A percentile compares a stretch with the other conserved stretches of the same genome.
These are phyloP conservation scores for Yarrowia alimentaria DNA, from an alignment of 805 yeast species.

Conservation along the genomic window DNA sequence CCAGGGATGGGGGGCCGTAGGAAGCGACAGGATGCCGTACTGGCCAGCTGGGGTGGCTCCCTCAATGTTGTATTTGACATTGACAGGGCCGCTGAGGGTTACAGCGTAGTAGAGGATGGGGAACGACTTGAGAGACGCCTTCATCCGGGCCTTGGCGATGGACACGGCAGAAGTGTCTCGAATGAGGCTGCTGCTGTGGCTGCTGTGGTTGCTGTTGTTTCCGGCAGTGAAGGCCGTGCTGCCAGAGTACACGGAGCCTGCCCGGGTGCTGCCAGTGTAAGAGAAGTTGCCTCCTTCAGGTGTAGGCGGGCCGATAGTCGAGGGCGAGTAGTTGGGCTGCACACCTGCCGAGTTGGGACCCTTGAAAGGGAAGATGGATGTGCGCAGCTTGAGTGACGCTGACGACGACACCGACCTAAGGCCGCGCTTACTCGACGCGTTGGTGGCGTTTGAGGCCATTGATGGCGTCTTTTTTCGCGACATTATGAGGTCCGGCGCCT, in stretches of 20 bases:
- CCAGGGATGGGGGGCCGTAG: constrained; percentile 19
- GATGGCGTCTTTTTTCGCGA: constrained; percentile 2
- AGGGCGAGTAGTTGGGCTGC: too few relatives aligned
- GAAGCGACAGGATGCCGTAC: constrained; percentile 23
- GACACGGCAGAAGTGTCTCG: constrained; percentile 3
- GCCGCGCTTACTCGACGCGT: background rate
- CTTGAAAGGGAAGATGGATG: constrained; percentile 22
- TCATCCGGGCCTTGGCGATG: background rate
- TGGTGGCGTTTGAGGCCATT: background rate
- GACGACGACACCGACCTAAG: constrained; percentile 17
- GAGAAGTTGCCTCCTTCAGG: too few relatives aligned
- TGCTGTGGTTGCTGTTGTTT: constrained; percentile 3
- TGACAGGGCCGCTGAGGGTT: constrained; percentile 20
- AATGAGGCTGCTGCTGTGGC: background rate
- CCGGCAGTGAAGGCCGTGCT: too few relatives aligned
- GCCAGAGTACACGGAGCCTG: too few relatives aligned
- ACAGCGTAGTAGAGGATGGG: constrained; percentile 23
- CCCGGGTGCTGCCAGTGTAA: too few relatives aligned
- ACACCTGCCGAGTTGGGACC: constrained; percentile 1
- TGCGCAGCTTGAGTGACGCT: constrained; percentile 13
- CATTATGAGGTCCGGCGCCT: background rate
- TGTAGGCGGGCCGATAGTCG: too few relatives aligned
- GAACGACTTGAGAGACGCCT: constrained; percentile 5
- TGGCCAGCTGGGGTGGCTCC: constrained; percentile 2
- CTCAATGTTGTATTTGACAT: constrained; percentile 25